A percentile compares a stretch with the other conserved stretches of the same genome.
These are phyloP conservation scores for Xanthoparmelia taractica DNA, from an alignment of 495 filamentous ascomycete genomes.

Conservation along the genomic window DNA sequence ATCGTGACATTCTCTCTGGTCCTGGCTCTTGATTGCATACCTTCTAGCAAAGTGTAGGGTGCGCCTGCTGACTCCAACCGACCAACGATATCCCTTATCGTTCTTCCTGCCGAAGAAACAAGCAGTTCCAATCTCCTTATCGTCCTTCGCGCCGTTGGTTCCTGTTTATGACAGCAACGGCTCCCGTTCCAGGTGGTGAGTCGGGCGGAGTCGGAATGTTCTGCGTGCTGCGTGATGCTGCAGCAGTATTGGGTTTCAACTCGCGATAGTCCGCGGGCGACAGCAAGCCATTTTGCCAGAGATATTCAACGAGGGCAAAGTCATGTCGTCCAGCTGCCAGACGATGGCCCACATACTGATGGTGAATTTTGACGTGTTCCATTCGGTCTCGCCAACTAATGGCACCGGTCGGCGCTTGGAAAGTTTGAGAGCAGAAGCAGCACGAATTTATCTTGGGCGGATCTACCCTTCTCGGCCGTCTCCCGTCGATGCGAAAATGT, in stretches of 20 bases:
- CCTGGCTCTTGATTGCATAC: neutral
- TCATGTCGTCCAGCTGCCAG: slow-evolving; percentile 21
- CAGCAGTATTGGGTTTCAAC: slow-evolving; percentile 14
- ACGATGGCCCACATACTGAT: slow-evolving; percentile 11
- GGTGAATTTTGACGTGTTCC: slow-evolving; percentile 23
- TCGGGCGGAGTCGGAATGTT: slow-evolving; percentile 11
- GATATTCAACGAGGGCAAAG: slow-evolving; percentile 20
- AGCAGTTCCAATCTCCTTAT: neutral
- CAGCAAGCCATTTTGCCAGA: slow-evolving; percentile 22
- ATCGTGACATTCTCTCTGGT: neutral
- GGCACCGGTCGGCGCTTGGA: slow-evolving; percentile 1
- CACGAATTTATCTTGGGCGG: slow-evolving; percentile 20
- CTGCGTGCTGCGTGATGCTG: slow-evolving; percentile 5
- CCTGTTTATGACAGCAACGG: neutral
- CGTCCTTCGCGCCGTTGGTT: neutral
- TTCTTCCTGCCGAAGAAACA: neutral
- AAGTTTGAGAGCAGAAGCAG: slow-evolving; percentile 19
- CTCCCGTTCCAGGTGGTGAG: slow-evolving; percentile 4
- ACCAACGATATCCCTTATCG: neutral
- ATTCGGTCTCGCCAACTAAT: slow-evolving; percentile 20
- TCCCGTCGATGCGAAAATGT: slow-evolving; percentile 8
- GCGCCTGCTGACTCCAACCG: neutral
- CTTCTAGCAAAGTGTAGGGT: neutral
- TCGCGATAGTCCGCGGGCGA: slow-evolving; percentile 13
- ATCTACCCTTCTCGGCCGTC: neutral